Percentiles rank a stretch among this genome's conserved stretches.
Conservation (phyloP, 306 rosid genomes). For the Echinosophora koreensis region DNA sequence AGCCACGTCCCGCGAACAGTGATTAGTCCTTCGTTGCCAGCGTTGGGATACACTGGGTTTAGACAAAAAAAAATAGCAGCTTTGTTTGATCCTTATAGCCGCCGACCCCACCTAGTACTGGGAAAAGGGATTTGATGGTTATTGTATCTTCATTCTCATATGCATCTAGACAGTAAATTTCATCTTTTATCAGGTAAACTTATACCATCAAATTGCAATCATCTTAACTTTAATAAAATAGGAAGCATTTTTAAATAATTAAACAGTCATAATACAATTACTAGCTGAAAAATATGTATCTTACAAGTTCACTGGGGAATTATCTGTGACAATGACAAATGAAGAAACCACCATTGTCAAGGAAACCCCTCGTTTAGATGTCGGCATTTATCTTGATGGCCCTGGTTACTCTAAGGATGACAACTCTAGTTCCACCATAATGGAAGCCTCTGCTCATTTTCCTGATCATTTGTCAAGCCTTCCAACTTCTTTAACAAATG, state of each 20-base stretch:
- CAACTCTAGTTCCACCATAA: conserved; percentile 54
- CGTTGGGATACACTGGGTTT: no score
- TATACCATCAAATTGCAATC: conserved; percentile 2
- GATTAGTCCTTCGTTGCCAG: no score
- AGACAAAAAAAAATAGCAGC: no score
- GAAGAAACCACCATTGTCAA: conserved; percentile 65
- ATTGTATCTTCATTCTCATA: neutral
- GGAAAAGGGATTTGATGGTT: neutral
- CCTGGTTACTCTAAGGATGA: conserved; percentile 58
- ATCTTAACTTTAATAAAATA: neutral
- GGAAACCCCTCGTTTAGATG: conserved; percentile 63
- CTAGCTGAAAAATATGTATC: conserved; percentile 45
- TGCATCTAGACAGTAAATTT: conserved; percentile 3
- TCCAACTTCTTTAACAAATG: conserved; percentile 51
- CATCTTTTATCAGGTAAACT: conserved; percentile 8
- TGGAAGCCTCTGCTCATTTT: conserved; percentile 63
- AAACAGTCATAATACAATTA: conserved; percentile 9
- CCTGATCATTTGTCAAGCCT: conserved; percentile 49
- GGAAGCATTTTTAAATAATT: neutral
- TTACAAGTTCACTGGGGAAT: conserved; percentile 65
- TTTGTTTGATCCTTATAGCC: no score
- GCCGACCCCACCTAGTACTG: no score
- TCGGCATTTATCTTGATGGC: conserved; percentile 52
- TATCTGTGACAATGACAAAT: conserved; percentile 45
- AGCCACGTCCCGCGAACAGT: no score